These are phyloP conservation scores for Priceomyces castillae DNA, from an alignment of 805 yeast species.

Conservation along the genomic window DNA sequence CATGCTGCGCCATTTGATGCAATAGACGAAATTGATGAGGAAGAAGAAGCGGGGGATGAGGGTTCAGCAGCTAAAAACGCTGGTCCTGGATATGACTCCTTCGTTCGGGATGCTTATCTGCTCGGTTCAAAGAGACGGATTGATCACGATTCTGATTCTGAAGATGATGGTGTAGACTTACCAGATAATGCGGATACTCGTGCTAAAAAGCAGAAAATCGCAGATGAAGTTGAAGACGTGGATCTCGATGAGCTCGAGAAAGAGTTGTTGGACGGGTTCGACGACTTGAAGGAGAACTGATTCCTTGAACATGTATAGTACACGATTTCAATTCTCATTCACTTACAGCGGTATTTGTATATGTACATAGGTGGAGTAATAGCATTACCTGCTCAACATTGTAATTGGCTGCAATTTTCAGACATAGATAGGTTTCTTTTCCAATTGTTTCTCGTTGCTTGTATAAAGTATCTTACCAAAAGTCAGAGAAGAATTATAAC, in stretches of 20 bases:
- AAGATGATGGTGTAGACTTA: conserved; percentile 9
- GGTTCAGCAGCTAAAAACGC: conserved; percentile 3
- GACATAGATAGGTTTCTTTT: no score
- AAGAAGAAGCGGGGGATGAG: conserved; percentile 5
- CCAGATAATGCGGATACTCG: conserved; percentile 4
- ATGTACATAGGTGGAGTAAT: neutral
- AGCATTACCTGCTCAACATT: neutral
- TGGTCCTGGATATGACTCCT: conserved; percentile 16
- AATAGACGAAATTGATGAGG: conserved; percentile 19
- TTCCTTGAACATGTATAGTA: conserved; percentile 6
- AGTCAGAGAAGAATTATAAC: no score
- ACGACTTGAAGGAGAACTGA: conserved; percentile 39
- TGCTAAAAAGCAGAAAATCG: conserved; percentile 7
- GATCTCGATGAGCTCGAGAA: conserved; percentile 49
- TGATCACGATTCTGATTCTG: conserved; percentile 9
- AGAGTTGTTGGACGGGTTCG: conserved; percentile 52
- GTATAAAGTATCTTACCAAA: no score
- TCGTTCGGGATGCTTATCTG: conserved; percentile 24
- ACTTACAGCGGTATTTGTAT: neutral
- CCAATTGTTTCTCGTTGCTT: no score
- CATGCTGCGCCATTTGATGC: conserved; percentile 27
- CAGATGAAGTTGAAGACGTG: conserved; percentile 12
- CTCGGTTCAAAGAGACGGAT: conserved; percentile 15
- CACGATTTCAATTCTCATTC: neutral
- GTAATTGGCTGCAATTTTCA: no score